phyloP scores from a whole-genome alignment of 495 filamentous ascomycete genomes.

The Tuber aestivum region DNA sequence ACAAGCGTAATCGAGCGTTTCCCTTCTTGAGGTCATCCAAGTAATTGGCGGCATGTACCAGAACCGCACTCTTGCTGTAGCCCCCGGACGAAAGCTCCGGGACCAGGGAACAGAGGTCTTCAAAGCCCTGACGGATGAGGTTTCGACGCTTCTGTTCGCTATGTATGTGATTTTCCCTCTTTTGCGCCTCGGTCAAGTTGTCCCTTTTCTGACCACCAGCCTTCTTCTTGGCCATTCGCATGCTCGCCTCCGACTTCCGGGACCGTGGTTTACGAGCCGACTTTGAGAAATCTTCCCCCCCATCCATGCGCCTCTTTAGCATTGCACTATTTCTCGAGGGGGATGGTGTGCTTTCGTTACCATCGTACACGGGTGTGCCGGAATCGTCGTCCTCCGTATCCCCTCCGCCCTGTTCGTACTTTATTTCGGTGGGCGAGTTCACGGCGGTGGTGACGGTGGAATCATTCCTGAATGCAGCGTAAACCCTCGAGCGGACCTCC shows the following conservation, averaged over 20 bases:
- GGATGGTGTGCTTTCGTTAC: conserved; percentile 30
- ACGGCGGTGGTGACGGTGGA: conserved; percentile 37
- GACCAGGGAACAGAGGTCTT: conserved; percentile 63
- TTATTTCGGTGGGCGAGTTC: conserved; percentile 41
- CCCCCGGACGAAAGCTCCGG: conserved; percentile 63
- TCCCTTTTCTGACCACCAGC: conserved; percentile 51
- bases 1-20: conserved; percentile 48
- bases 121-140: conserved; percentile 70
- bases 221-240: conserved; percentile 38
- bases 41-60: conserved; percentile 65
- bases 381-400: conserved; percentile 35
- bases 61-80: conserved; percentile 72
- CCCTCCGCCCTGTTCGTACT: conserved; percentile 37
- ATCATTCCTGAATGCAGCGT: conserved; percentile 39
- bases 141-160: conserved; percentile 83
- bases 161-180: conserved; percentile 78
- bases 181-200: conserved; percentile 77
- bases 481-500: conserved; percentile 39
- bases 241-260: conserved; percentile 31
- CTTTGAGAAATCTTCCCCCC: conserved; percentile 37
- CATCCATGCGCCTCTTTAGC: conserved; percentile 37
- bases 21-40: conserved; percentile 64
- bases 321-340: conserved; percentile 31
- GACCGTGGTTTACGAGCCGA: conserved; percentile 35
- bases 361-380: conserved; percentile 34